These are phyloP conservation scores for Starmerella tilneyi DNA, from an alignment of 805 yeast species.

Conservation along the genomic window DNA sequence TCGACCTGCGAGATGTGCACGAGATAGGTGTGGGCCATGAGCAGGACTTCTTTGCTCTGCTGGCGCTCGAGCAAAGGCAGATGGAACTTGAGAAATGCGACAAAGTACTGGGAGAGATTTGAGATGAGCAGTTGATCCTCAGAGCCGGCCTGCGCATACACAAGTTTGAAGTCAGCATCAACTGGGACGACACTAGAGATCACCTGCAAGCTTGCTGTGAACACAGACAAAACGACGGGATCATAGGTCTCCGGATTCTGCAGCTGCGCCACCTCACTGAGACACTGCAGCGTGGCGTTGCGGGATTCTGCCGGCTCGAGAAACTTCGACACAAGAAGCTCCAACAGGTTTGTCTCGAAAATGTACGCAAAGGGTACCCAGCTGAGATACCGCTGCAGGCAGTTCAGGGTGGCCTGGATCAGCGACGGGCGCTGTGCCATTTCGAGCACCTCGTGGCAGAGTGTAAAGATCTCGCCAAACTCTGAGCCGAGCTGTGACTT, in stretches of 20 bases:
- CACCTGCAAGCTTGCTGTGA: conserved; percentile 62
- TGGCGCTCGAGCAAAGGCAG: conserved; percentile 44
- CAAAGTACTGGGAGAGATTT: conserved; percentile 85
- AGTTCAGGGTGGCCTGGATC: conserved; percentile 71
- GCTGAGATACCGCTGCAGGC: conserved; percentile 73
- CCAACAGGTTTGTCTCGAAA: conserved; percentile 75
- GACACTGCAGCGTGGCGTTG: conserved; percentile 76
- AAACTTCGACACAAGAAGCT: conserved; percentile 62
- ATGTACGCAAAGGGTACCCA: conserved; percentile 92
- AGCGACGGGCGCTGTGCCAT: conserved; percentile 77
- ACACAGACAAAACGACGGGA: conserved; percentile 54
- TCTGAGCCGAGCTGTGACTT: conserved; percentile 79
- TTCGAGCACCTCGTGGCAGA: conserved; percentile 88
- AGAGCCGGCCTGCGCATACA: conserved; percentile 66
- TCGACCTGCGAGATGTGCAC: conserved; percentile 80
- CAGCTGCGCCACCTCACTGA: conserved; percentile 79
- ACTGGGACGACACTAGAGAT: conserved; percentile 61
- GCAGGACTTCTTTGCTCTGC: conserved; percentile 47
- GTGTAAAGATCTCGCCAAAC: conserved; percentile 82
- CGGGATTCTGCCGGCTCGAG: conserved; percentile 70
- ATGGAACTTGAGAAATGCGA: conserved; percentile 74
- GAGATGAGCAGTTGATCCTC: conserved; percentile 88
- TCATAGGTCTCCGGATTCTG: conserved; percentile 41
- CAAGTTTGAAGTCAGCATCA: conserved; percentile 55
- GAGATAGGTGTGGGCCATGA: conserved; percentile 68